Conservation (phyloP, 345 rosid genomes). For the Boechera retrofracta region DNA sequence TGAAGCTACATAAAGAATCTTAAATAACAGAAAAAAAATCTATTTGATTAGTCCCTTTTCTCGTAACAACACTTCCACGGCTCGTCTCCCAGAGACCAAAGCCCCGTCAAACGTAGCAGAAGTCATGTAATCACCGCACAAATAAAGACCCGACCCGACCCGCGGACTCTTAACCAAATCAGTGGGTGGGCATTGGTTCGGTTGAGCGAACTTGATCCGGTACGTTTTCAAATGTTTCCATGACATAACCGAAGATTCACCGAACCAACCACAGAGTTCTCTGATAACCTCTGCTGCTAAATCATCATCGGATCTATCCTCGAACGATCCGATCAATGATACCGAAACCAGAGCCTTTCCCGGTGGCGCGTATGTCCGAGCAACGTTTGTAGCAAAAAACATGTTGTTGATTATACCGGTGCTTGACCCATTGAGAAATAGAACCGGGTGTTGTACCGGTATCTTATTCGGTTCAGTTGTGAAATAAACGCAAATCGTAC, state of each 20-base stretch:
- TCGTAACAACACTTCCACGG: slow-evolving; percentile 70
- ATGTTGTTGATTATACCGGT: slow-evolving; percentile 86
- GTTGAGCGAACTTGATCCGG: slow-evolving; percentile 74
- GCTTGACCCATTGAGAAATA: slow-evolving; percentile 80
- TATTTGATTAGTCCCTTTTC: slow-evolving; percentile 39
- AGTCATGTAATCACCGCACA: slow-evolving; percentile 79
- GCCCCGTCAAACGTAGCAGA: slow-evolving; percentile 94
- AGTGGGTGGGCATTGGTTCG: slow-evolving; percentile 84
- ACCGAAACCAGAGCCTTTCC: slow-evolving; percentile 76
- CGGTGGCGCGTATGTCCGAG: slow-evolving; percentile 70
- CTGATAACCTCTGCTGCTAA: slow-evolving; percentile 53
- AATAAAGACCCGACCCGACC: slow-evolving; percentile 54
- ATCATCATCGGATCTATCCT: slow-evolving; percentile 56
- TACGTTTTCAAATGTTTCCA: slow-evolving; percentile 87
- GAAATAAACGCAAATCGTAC: slow-evolving; percentile 83
- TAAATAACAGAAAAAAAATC: neutral
- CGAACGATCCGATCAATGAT: slow-evolving; percentile 73
- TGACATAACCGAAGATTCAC: slow-evolving; percentile 52
- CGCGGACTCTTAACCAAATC: slow-evolving; percentile 62
- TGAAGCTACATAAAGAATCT: slow-evolving; percentile 22
- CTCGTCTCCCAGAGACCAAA: slow-evolving; percentile 81
- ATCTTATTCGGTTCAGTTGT: slow-evolving; percentile 55
- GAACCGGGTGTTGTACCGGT: slow-evolving; percentile 73
- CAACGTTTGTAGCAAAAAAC: slow-evolving; percentile 89
- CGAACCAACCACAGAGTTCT: slow-evolving; percentile 83